Conservation (phyloP, 2,329 filamentous ascomycete genomes). For the Paecilomyces sp. region DNA sequence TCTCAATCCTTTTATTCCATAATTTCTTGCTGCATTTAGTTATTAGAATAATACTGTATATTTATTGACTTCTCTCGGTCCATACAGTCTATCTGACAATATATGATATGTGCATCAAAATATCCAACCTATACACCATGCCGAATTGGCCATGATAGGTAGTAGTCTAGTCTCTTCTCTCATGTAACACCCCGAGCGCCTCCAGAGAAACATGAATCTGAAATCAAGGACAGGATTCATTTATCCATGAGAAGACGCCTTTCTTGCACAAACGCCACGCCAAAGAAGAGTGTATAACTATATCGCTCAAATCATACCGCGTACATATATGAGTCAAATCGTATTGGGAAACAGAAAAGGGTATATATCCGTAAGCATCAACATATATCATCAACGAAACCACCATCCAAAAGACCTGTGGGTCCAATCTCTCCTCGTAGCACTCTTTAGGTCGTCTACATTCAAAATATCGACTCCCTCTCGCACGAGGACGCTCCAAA, state of each 20-base stretch:
- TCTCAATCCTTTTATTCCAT: no score
- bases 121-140: background rate
- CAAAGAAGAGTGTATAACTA: background rate
- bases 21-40: no score
- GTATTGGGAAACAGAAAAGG: background rate
- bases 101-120: no score
- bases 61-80: no score
- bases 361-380: background rate
- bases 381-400: constrained; percentile 8
- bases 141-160: background rate
- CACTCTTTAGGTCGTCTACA: constrained; percentile 49
- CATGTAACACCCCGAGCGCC: background rate
- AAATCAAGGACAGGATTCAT: background rate
- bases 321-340: background rate
- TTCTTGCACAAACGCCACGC: background rate
- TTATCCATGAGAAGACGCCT: background rate
- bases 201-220: background rate
- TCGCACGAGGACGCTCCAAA: constrained; percentile 48
- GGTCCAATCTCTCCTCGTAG: constrained; percentile 43
- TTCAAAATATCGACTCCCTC: constrained; percentile 53
- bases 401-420: constrained; percentile 26
- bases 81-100: no score
- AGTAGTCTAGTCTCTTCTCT: background rate
- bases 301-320: background rate
- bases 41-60: no score